phyloP scores from a whole-genome alignment of 2,329 filamentous ascomycete genomes.

The Graphilbum fragrans region DNA sequence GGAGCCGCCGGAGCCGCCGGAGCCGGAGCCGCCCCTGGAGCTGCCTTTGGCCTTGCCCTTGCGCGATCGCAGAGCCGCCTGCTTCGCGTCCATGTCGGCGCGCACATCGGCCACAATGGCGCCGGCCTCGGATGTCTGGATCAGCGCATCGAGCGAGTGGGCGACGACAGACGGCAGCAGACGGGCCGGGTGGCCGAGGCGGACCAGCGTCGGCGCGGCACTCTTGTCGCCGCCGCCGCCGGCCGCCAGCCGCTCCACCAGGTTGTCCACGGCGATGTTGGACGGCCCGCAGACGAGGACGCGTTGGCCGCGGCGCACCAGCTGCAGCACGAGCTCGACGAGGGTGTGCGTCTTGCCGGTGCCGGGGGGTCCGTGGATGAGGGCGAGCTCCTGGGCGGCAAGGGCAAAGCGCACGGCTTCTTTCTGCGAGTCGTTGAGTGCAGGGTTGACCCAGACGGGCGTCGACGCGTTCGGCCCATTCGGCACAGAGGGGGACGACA shows the following conservation, averaged over 20 bases:
- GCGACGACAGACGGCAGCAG: conserved; percentile 77
- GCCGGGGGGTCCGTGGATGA: conserved; percentile 92
- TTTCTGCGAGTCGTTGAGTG: conserved; percentile 54
- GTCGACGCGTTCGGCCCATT: conserved; percentile 39
- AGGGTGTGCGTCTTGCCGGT: conserved; percentile 96
- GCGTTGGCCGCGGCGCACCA: conserved; percentile 55
- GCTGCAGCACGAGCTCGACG: conserved; percentile 88
- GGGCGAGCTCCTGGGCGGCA: conserved; percentile 65
- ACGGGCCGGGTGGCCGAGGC: conserved; percentile 84
- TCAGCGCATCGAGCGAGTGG: conserved; percentile 85
- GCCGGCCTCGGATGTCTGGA: conserved; percentile 79
- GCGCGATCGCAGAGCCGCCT: conserved; percentile 72
- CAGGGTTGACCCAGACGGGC: conserved; percentile 48
- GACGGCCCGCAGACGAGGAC: conserved; percentile 92
- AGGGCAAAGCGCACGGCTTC: conserved; percentile 71
- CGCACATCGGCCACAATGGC: conserved; percentile 82
- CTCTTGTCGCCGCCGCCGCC: no score
- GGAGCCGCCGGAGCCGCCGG: background rate
- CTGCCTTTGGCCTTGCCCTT: conserved; percentile 32
- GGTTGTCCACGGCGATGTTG: conserved; percentile 97
- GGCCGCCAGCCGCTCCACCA: conserved; percentile 79
- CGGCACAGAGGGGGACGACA: no score
- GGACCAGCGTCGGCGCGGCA: conserved; percentile 78
- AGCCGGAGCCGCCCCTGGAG: conserved; percentile 34
- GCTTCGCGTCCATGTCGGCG: conserved; percentile 85